A percentile compares a stretch with the other conserved stretches of the same genome.
Conservation (phyloP, 179 eudicot genomes). For the Spergularia azorica region DNA sequence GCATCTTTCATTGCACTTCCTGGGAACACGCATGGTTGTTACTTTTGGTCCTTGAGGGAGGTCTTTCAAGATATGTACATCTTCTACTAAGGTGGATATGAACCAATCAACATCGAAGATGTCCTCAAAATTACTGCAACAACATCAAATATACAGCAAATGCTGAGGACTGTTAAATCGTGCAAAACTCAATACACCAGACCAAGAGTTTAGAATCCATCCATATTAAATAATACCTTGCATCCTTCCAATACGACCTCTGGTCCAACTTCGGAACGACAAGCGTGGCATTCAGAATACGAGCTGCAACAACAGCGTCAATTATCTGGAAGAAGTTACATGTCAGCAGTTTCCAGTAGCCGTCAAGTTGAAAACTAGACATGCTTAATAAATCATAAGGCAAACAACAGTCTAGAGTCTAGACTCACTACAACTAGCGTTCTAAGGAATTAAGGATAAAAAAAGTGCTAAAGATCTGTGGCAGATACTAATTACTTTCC, state of each 20-base stretch:
- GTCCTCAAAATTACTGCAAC: slow-evolving; percentile 85
- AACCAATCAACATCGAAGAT: slow-evolving; percentile 87
- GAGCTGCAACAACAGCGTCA: slow-evolving; percentile 99
- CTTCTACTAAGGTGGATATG: slow-evolving; percentile 64
- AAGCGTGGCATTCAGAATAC: slow-evolving; percentile 88
- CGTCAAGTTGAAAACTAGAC: too few relatives aligned
- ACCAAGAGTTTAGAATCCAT: background rate
- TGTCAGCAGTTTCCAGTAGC: slow-evolving; percentile 12
- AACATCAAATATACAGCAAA: slow-evolving; percentile 26
- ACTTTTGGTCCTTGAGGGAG: slow-evolving; percentile 73
- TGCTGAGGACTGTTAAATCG: slow-evolving; percentile 6
- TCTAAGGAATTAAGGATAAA: background rate
- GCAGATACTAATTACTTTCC: background rate
- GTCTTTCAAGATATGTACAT: slow-evolving; percentile 73
- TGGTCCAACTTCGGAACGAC: slow-evolving; percentile 91
- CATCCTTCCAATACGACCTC: slow-evolving; percentile 96
- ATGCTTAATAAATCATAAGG: background rate
- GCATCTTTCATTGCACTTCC: slow-evolving; percentile 86
- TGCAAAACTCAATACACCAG: background rate
- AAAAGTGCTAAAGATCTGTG: background rate
- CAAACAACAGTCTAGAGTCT: background rate
- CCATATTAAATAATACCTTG: slow-evolving; percentile 54
- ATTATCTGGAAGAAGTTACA: slow-evolving; percentile 56
- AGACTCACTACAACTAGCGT: background rate
- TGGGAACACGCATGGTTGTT: slow-evolving; percentile 82